A percentile compares a stretch with the other conserved stretches of the same genome.
These are phyloP conservation scores for Pseudopyrenochaeta lycopersici DNA, from an alignment of 2,329 filamentous ascomycete genomes.

Conservation along the genomic window DNA sequence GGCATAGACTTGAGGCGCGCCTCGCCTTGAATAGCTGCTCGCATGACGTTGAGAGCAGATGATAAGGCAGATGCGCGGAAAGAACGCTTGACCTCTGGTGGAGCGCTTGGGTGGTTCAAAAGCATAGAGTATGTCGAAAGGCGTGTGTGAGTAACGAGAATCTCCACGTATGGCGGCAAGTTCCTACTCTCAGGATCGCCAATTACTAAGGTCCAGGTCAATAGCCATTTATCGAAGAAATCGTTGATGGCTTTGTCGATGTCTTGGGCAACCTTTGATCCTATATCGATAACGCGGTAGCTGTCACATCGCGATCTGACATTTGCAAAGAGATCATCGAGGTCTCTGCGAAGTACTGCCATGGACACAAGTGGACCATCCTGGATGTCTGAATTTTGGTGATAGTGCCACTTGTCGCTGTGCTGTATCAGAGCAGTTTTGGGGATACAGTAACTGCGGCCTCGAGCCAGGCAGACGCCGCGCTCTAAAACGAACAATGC, in stretches of 20 bases:
- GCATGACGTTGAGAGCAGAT: constrained; percentile 77
- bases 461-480: constrained; percentile 76
- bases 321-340: constrained; percentile 67
- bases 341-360: constrained; percentile 72
- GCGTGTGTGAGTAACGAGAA: constrained; percentile 74
- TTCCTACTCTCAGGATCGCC: constrained; percentile 53
- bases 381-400: constrained; percentile 69
- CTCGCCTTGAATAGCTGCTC: constrained; percentile 77
- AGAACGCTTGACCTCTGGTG: constrained; percentile 74
- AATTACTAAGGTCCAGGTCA: constrained; percentile 61
- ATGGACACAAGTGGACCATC: constrained; percentile 78
- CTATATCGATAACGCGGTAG: constrained; percentile 61
- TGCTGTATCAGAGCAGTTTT: constrained; percentile 71
- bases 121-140: constrained; percentile 79
- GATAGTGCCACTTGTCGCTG: constrained; percentile 75
- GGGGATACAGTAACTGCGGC: constrained; percentile 73
- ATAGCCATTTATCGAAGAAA: constrained; percentile 73
- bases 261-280: constrained; percentile 59
- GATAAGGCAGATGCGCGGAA: constrained; percentile 77
- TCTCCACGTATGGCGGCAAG: constrained; percentile 78
- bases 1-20: constrained; percentile 76
- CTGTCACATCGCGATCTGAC: constrained; percentile 69
- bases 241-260: constrained; percentile 64
- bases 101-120: constrained; percentile 77
- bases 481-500: constrained; percentile 76